Base-by-base conservation (phyloP, 805 yeast genomes). In the Hanseniaspora mollemarum region DNA sequence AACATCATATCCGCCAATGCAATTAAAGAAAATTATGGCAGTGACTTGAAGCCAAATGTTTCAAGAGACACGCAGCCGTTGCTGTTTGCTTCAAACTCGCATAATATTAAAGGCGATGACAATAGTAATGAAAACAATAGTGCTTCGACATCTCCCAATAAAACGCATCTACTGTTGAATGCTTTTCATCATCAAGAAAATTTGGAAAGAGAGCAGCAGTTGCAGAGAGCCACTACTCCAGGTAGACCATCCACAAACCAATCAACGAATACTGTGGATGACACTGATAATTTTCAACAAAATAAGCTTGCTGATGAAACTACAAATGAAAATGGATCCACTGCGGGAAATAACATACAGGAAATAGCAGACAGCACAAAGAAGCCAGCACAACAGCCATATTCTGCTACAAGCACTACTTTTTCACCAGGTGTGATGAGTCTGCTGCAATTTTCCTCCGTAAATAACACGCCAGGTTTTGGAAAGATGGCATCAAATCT, bases 381-480 rank as follows among this genome's bases (percentile, higher is more conserved):
- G 22, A 43, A 38, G 24, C 39, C 49, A 25, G 55, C 52, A 39
- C 52, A 60, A 41, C 54, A 60, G 45, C 57, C 50, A 40, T 57
- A 54, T 28, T 52, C 53, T 10, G 53, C 56, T 9, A 7, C 25
- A 6, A 43, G 36, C 19, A 59, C 59, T 7, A 67, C 66, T 48
- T 65, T 68, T 28, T 85, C 95, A 1, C 97, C 97, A 1, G 96
- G 95, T 16, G 76, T 88, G 53, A 86, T 96, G 96, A 85, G 83
- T 62, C 80, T 85, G 67, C 86, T 88, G 60, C 95, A 87, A 59
- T 80, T 88, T 51, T 70, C 77, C 37, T 75, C 80, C 3, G 64
- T 60, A 1, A 63, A 59, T 37, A 64, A 64, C 44, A 64, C 68
- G 3, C 68, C 67, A 10, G 65, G 64, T 16, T 48, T 38, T 2